These are phyloP conservation scores for Beauveria asiatica DNA, from an alignment of 2,329 filamentous ascomycete species.

Conservation along the genomic window DNA sequence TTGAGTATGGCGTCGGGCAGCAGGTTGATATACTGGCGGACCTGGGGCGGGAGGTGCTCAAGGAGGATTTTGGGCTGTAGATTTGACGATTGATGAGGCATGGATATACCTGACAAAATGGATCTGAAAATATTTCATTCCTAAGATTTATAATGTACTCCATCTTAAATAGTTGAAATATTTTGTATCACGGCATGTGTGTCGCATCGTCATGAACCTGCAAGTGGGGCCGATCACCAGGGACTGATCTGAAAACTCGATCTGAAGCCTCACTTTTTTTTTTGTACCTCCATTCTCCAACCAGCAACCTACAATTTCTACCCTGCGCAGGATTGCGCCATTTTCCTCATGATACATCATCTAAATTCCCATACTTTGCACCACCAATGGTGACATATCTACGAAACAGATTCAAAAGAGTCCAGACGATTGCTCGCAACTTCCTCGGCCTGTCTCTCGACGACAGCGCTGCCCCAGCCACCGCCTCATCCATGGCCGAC, in stretches of 20 bases:
- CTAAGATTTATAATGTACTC: background rate
- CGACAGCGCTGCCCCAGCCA: background rate
- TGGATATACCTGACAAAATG: background rate
- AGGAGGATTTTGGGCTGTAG: constrained; percentile 2
- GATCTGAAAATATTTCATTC: no score
- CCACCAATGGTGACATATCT: constrained; percentile 13
- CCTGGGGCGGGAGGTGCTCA: constrained; percentile 28
- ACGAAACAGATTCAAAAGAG: constrained; percentile 14
- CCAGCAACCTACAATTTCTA: background rate
- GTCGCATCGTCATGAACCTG: background rate
- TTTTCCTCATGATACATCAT: background rate
- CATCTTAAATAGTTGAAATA: background rate
- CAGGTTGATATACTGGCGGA: constrained; percentile 38
- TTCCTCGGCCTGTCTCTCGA: constrained; percentile 10
- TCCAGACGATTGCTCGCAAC: constrained; percentile 13
- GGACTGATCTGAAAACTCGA: background rate
- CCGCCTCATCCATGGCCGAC: background rate
- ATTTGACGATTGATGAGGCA: background rate
- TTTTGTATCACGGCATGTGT: background rate
- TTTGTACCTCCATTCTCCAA: background rate
- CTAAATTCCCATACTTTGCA: background rate
- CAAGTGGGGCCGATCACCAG: constrained; percentile 1
- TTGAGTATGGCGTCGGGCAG: constrained; percentile 39
- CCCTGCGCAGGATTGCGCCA: background rate
- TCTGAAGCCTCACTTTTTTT: background rate